Conservation (phyloP, 2,329 filamentous ascomycete species). For the Epichloe coenophiala region DNA sequence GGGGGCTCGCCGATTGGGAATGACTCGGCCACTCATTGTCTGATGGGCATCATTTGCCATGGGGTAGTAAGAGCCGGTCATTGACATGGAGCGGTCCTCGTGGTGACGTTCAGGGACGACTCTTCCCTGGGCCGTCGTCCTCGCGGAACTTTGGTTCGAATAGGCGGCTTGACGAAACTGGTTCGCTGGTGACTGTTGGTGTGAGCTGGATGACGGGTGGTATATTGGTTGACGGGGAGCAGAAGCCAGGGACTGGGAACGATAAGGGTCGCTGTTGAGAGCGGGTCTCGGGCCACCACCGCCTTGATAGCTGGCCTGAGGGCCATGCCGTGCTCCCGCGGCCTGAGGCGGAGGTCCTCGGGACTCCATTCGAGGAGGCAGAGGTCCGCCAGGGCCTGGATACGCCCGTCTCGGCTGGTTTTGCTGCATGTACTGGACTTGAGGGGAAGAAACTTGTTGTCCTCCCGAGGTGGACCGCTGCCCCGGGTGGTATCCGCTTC, state of each 20-base stretch:
- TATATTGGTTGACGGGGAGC: conserved; percentile 61
- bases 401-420: conserved; percentile 29
- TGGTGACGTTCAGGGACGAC: conserved; percentile 83
- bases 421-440: conserved; percentile 34
- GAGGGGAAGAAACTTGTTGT: conserved; percentile 26
- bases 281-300: conserved; percentile 52
- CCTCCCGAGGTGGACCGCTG: conserved; percentile 39
- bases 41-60: conserved; percentile 70
- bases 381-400: conserved; percentile 29
- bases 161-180: conserved; percentile 67
- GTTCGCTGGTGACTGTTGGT: conserved; percentile 54
- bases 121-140: conserved; percentile 82
- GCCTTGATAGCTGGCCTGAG: conserved; percentile 49
- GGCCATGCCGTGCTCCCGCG: conserved; percentile 26
- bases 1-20: conserved; percentile 53
- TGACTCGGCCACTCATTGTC: conserved; percentile 84
- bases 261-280: conserved; percentile 71
- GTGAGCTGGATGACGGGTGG: conserved; percentile 46
- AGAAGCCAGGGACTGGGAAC: conserved; percentile 85
- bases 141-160: conserved; percentile 49
- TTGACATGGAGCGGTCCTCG: conserved; percentile 89
- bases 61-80: conserved; percentile 61
- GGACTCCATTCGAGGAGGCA: conserved; percentile 54
- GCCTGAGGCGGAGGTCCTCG: conserved; percentile 34
- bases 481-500: conserved; percentile 38